A percentile compares a stretch with the other conserved stretches of the same genome.
phyloP scores from a whole-genome alignment of 2,329 filamentous ascomycete genomes.

The Nemania sp. region DNA sequence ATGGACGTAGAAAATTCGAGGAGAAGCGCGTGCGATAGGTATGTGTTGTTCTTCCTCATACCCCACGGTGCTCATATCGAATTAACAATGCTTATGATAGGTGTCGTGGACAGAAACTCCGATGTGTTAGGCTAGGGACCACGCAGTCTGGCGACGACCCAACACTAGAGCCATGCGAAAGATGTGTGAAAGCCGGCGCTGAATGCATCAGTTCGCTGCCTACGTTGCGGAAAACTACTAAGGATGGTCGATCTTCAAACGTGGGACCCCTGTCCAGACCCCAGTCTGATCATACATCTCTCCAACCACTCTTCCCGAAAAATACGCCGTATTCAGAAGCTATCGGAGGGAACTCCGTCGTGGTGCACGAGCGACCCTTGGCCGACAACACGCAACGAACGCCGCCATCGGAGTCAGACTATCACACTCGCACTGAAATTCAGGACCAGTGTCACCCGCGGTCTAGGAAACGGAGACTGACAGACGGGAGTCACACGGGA shows the following conservation, averaged over 20 bases:
- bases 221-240: neutral
- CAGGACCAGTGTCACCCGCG: neutral
- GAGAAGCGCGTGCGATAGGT: constrained; percentile 11
- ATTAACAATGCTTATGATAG: neutral
- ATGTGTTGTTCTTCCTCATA: neutral
- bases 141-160: neutral
- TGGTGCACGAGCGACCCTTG: neutral
- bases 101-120: constrained; percentile 12
- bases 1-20: constrained; percentile 8
- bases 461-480: constrained; percentile 2
- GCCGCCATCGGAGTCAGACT: constrained; percentile 7
- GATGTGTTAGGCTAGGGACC: constrained; percentile 7
- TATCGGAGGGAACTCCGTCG: neutral
- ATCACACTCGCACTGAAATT: neutral
- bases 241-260: neutral
- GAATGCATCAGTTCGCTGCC: neutral
- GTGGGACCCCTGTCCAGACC: neutral
- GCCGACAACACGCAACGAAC: neutral
- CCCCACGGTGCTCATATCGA: neutral
- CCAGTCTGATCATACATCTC: neutral
- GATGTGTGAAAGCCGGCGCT: constrained; percentile 13
- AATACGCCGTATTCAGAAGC: neutral
- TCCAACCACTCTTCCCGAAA: constrained; percentile 4
- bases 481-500: neutral
- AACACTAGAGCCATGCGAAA: constrained; percentile 3